Percentiles rank a stretch among this genome's conserved stretches.
Evolutionary conservation across 441 rosid species (phyloP).

Genomic region (Geranium incanum): DNA sequence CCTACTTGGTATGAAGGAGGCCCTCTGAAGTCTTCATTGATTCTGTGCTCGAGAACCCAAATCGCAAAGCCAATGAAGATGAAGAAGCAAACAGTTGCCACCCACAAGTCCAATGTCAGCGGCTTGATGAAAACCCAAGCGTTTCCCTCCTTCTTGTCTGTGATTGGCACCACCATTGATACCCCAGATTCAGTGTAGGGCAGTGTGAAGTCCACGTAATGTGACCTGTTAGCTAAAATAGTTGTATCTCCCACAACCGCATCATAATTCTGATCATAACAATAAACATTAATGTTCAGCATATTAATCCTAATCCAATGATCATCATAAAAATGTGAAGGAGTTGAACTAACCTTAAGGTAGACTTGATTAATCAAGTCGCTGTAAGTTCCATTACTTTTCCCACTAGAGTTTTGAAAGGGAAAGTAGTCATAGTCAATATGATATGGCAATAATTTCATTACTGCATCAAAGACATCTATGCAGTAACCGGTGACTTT

Average conservation of each 20-base stretch:
- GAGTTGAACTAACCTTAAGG: neutral
- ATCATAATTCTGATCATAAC: conserved; percentile 31
- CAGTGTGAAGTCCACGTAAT: conserved; percentile 46
- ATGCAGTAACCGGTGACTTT: conserved; percentile 36
- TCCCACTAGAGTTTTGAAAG: conserved; percentile 25
- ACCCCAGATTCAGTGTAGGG: conserved; percentile 53
- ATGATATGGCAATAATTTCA: conserved; percentile 34
- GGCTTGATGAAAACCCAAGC: conserved; percentile 43
- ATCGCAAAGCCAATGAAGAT: conserved; percentile 28
- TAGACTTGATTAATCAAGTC: conserved; percentile 40
- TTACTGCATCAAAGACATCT: conserved; percentile 41
- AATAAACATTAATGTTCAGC: too few relatives aligned
- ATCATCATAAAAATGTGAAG: too few relatives aligned
- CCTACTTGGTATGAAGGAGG: conserved; percentile 31
- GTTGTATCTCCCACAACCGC: conserved; percentile 56
- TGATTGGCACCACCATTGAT: conserved; percentile 36
- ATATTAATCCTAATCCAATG: too few relatives aligned
- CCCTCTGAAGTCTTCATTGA: conserved; percentile 32
- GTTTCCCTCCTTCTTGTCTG: conserved; percentile 24
- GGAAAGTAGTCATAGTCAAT: conserved; percentile 31
- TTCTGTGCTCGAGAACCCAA: conserved; percentile 37
- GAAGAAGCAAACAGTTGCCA: conserved; percentile 29
- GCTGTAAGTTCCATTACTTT: conserved; percentile 25
- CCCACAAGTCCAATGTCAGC: conserved; percentile 34
- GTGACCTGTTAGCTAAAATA: conserved; percentile 37